Percentiles rank a stretch among this genome's conserved stretches.
Evolutionary conservation across 306 rosid genomes (phyloP).

Genomic region (Mimosa bimucronata): DNA sequence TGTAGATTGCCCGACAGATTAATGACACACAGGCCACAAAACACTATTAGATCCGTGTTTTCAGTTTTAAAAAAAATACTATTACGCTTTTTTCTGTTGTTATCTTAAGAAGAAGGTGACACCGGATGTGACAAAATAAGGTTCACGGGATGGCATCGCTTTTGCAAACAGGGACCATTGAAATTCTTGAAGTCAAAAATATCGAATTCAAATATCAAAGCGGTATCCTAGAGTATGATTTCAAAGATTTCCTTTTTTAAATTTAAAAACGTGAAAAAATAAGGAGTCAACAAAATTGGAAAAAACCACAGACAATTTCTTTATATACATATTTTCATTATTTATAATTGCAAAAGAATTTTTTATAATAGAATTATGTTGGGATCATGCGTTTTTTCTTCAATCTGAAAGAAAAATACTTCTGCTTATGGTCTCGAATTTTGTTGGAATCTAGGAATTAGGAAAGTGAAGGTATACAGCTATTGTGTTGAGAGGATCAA

Average conservation of each 20-base stretch:
- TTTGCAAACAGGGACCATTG: not conserved
- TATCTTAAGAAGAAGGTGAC: not conserved
- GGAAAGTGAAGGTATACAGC: not conserved
- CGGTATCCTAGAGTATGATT: not conserved
- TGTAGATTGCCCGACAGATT: not conserved
- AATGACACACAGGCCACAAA: not conserved
- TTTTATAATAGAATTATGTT: too few relatives aligned
- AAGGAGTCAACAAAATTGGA: not conserved
- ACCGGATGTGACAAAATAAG: slow-evolving; percentile 8
- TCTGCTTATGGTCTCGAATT: not conserved
- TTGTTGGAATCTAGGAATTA: not conserved
- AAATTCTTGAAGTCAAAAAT: not conserved
- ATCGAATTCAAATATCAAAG: not conserved
- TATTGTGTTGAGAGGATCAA: not conserved
- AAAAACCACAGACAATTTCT: too few relatives aligned
- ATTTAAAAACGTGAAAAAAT: not conserved
- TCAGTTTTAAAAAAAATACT: not conserved
- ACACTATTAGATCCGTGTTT: not conserved
- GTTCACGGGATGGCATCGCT: slow-evolving; percentile 30
- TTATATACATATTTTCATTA: not conserved
- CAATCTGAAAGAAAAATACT: too few relatives aligned
- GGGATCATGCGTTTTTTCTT: too few relatives aligned
- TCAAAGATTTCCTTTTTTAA: not conserved
- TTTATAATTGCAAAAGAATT: too few relatives aligned
- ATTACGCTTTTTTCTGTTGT: not conserved